phyloP scores from a whole-genome alignment of 2,329 filamentous ascomycete genomes.

The Mycosphaerella sp. region DNA sequence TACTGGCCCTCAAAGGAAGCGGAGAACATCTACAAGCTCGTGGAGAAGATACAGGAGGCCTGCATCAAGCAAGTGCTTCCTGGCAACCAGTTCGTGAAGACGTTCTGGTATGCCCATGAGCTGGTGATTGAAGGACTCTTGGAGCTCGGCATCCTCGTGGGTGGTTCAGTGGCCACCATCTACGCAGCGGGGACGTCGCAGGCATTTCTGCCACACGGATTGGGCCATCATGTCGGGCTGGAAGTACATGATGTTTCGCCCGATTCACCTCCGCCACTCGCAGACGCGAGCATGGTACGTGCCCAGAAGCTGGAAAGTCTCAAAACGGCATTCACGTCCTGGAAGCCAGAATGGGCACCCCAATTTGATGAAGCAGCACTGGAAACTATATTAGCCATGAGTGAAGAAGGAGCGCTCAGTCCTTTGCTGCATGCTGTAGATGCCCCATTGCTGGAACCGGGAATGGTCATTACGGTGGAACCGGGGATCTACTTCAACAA shows the following conservation, averaged over 20 bases:
- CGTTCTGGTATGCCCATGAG: constrained; percentile 70
- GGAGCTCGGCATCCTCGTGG: constrained; percentile 66
- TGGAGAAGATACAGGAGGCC: constrained; percentile 76
- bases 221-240: constrained; percentile 47
- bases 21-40: constrained; percentile 66
- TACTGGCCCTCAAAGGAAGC: constrained; percentile 61
- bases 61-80: constrained; percentile 66
- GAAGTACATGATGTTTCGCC: constrained; percentile 45
- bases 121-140: constrained; percentile 76
- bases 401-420: not conserved
- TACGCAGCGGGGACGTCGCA: constrained; percentile 38
- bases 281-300: no score
- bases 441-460: constrained; percentile 42
- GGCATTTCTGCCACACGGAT: constrained; percentile 46
- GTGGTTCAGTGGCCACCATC: constrained; percentile 41
- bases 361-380: constrained; percentile 54
- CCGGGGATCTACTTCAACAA: constrained; percentile 77
- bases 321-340: not conserved
- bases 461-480: constrained; percentile 86
- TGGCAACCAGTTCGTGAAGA: constrained; percentile 71
- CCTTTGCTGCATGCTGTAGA: constrained; percentile 4
- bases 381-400: constrained; percentile 2
- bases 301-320: not conserved
- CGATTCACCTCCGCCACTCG: constrained; percentile 11
- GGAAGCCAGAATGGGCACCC: constrained; percentile 64